Conservation (phyloP, 2,329 filamentous ascomycete species). For the Hypoxylon sp. region DNA sequence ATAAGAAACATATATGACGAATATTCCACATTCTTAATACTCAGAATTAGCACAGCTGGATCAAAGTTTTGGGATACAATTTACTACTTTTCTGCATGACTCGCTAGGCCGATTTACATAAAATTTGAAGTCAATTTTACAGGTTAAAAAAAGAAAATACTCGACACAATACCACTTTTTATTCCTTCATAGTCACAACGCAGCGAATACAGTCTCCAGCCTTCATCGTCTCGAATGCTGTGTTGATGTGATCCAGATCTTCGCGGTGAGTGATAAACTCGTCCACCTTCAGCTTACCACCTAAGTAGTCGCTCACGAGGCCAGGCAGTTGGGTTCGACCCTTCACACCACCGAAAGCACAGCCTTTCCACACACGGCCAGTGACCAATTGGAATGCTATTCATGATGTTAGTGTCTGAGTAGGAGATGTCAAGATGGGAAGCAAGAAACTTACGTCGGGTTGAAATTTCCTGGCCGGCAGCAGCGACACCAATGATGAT, state of each 20-base stretch:
- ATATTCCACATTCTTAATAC: background rate
- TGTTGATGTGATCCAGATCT: slow-evolving; percentile 85
- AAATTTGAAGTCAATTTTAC: slow-evolving; percentile 16
- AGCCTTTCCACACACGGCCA: slow-evolving; percentile 97
- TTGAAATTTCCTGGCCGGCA: slow-evolving; percentile 94
- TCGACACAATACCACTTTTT: slow-evolving; percentile 18
- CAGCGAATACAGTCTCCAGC: slow-evolving; percentile 96
- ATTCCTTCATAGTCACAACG: slow-evolving; percentile 77
- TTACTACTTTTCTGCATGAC: slow-evolving; percentile 37
- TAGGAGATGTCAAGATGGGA: background rate
- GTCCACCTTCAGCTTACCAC: slow-evolving; percentile 93
- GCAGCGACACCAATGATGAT: slow-evolving; percentile 98
- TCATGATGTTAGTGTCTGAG: slow-evolving; percentile 43
- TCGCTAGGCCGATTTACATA: slow-evolving; percentile 23
- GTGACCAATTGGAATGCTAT: slow-evolving; percentile 98
- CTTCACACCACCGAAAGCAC: slow-evolving; percentile 98
- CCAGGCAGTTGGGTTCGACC: slow-evolving; percentile 91
- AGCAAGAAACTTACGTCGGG: slow-evolving; percentile 78
- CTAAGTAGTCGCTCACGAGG: slow-evolving; percentile 91
- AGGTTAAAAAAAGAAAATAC: slow-evolving; percentile 12
- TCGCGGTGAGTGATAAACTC: slow-evolving; percentile 99
- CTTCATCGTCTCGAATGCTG: slow-evolving; percentile 94
- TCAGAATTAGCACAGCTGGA: background rate
- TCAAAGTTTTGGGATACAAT: slow-evolving; percentile 21
- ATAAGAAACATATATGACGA: background rate